These are phyloP conservation scores for Eimeria mitis DNA, from an alignment of 169 alveolate genomes.

Conservation along the genomic window DNA sequence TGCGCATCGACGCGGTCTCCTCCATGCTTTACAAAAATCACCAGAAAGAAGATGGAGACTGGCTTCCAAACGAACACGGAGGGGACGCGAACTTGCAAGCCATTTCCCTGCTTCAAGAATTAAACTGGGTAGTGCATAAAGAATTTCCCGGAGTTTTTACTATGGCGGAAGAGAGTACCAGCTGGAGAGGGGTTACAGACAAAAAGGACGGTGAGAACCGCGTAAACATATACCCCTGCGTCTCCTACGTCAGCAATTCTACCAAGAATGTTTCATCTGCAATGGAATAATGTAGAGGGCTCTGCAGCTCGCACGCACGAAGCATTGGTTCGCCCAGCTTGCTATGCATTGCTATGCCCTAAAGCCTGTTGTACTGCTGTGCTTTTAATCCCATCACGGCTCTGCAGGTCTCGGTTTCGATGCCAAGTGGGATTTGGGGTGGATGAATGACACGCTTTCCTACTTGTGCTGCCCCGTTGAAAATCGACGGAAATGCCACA, in stretches of 20 bases:
- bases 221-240: neutral
- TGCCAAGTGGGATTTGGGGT: conserved; percentile 89
- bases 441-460: conserved; percentile 88
- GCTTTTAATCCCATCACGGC: neutral
- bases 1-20: conserved; percentile 88
- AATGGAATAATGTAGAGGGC: neutral
- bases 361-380: neutral
- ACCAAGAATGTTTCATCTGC: neutral
- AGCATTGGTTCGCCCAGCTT: no score
- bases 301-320: neutral
- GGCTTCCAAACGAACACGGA: conserved; percentile 89
- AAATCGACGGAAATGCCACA: conserved; percentile 83
- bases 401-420: conserved; percentile 87
- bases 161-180: conserved; percentile 88
- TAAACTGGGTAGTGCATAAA: conserved; percentile 89
- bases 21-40: conserved; percentile 87
- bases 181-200: conserved; percentile 88
- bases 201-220: conserved; percentile 50
- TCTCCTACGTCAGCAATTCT: neutral
- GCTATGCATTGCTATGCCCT: neutral
- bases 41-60: conserved; percentile 84
- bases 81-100: conserved; percentile 89
- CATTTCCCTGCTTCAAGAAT: conserved; percentile 86
- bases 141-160: conserved; percentile 88
- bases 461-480: conserved; percentile 85